These are phyloP conservation scores for Phytophthora idaei DNA, from an alignment of 352 stramenopile species.

Conservation along the genomic window DNA sequence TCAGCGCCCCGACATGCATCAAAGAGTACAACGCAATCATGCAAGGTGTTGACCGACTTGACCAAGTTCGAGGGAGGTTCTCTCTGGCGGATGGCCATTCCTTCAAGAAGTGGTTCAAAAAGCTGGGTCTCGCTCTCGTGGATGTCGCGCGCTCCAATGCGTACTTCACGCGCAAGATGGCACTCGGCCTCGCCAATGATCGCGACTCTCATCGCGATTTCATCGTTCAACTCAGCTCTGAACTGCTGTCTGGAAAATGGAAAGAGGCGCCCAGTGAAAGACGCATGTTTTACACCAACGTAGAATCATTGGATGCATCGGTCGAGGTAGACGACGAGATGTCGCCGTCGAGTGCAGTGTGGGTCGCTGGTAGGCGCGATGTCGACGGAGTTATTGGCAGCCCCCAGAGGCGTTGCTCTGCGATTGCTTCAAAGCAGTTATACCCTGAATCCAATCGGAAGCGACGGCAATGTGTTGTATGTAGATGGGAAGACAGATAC, in stretches of 20 bases:
- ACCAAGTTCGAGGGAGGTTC: slow-evolving; percentile 34
- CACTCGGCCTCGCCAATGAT: background rate
- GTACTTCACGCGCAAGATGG: slow-evolving; percentile 15
- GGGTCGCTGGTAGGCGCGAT: too few relatives aligned
- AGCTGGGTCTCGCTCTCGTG: slow-evolving; percentile 18
- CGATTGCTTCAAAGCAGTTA: too few relatives aligned
- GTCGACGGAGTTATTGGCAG: too few relatives aligned
- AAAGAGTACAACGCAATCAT: slow-evolving; percentile 43
- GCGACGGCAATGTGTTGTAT: too few relatives aligned
- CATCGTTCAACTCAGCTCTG: slow-evolving; percentile 8
- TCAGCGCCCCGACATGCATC: slow-evolving; percentile 24
- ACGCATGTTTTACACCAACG: slow-evolving; percentile 7
- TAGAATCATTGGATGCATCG: background rate
- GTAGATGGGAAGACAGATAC: too few relatives aligned
- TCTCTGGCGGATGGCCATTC: slow-evolving; percentile 37
- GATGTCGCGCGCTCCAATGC: slow-evolving; percentile 34
- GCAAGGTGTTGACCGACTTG: slow-evolving; percentile 36
- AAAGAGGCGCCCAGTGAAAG: slow-evolving; percentile 3
- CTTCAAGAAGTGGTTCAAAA: slow-evolving; percentile 29
- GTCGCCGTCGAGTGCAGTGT: too few relatives aligned
- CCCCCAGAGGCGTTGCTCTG: too few relatives aligned
- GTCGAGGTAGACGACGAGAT: too few relatives aligned
- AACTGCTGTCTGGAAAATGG: slow-evolving; percentile 15
- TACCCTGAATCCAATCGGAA: too few relatives aligned
- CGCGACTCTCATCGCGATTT: slow-evolving; percentile 10